These are phyloP conservation scores for Aspergillus jensenii DNA, from an alignment of 2,329 filamentous ascomycete species.

Conservation along the genomic window DNA sequence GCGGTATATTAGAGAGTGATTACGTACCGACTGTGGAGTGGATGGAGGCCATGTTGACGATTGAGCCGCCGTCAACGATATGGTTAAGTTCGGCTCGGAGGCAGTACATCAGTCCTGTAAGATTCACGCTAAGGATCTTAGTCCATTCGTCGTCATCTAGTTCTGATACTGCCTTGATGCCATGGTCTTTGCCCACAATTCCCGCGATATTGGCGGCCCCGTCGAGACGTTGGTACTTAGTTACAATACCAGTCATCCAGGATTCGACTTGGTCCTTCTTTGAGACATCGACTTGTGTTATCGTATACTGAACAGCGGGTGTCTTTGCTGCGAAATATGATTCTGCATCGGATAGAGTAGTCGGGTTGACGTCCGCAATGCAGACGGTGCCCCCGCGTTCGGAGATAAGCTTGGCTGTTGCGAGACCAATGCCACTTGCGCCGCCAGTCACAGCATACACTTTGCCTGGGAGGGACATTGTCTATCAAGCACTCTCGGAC, in stretches of 20 bases:
- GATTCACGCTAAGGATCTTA: neutral
- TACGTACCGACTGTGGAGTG: no score
- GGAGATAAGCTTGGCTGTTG: neutral
- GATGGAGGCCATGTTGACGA: constrained; percentile 5
- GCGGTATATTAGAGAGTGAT: no score
- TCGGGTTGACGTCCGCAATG: neutral
- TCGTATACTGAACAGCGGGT: neutral
- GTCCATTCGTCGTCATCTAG: neutral
- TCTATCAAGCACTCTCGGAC: no score
- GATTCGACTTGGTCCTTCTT: no score
- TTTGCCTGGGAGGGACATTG: neutral
- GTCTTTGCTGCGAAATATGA: neutral
- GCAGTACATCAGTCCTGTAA: neutral
- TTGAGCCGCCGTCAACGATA: neutral
- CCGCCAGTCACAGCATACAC: neutral
- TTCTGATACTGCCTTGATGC: neutral
- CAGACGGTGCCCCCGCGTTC: neutral
- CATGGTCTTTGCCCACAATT: neutral
- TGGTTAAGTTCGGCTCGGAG: neutral
- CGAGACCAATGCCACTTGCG: constrained; percentile 1
- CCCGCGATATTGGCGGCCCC: neutral
- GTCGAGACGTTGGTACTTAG: neutral
- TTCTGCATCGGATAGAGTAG: neutral
- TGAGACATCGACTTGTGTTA: neutral
- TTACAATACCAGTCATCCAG: no score